Evolutionary conservation across 2,329 filamentous ascomycete species (phyloP), one percentile per base, ranked within the genome.

Genomic region (Hymenoscyphus infarciens): DNA sequence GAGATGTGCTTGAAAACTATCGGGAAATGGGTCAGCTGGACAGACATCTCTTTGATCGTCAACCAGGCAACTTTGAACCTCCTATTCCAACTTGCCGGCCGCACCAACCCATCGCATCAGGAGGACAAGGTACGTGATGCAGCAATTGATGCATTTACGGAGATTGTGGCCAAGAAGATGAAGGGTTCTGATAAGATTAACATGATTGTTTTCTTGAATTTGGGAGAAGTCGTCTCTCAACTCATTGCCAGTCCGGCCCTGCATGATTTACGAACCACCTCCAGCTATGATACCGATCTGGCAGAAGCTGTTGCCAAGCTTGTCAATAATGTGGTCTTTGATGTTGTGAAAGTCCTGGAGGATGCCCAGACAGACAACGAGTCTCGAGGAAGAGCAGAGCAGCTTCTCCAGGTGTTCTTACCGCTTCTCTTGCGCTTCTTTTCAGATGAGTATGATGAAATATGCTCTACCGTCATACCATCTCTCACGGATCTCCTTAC

Each of bases 161-260:
- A 99, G 77, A 96, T 97, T 69, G 91, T 96, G 63, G 90, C 88
- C 75, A 99, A 99, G 83, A 98, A 98, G 81, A 99, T 99, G 95
- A 92, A 91, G 71, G 83, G 92, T 1, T 82, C 85, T 42, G 94
- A 98, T 79, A 99, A 99, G 82, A 89, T 96, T 71, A 89, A 96
- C 71, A 87, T 99, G 82, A 96, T 99, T 69, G 81, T 87, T 27
- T 97, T 97, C 76, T 83, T 99, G 67, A 96, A 95, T 74, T 82
- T 99, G 45, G 86, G 88, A 66, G 87, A 89, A 58, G 92, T 99
- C 69, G 88, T 98, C 59, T 85, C 87, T 39, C 91, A 96, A 77
- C 87, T 99, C 61, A 87, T 97, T 67, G 85, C 85, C 66, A 97
- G 91, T 74, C 89, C 92, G 31, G 87, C 91, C 2, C 80, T 99